Base-by-base conservation (phyloP, 352 stramenopile genomes). In the Phytopythium oedochilum region DNA sequence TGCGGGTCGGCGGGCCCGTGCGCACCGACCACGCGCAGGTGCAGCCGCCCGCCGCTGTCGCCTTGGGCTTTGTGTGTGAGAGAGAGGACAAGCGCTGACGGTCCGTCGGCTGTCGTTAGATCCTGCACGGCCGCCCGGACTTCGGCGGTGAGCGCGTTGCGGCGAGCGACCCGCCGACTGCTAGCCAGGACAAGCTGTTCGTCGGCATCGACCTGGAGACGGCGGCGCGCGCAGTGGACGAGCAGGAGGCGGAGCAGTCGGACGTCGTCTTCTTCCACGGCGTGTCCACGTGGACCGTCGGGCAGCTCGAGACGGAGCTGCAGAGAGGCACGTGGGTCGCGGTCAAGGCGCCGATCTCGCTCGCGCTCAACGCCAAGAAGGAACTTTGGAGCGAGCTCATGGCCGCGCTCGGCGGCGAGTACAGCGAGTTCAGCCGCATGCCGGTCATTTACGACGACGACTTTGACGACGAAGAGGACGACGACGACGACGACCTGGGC, bases 251-350 rank as follows among this genome's bases (percentile, higher is more conserved):
- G 18, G 63, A 84, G 58, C 74, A 75, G 51, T 73, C 63, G 18
- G 74, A 94, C 45, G 64, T 94, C 1, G 72, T 92, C 53, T 94
- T 92, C 58, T 66, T 94, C 66, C 88, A 76, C 43, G 84, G 84
- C 25, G 64, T 88, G 36, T 89, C 80, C 1, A 78, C 73, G 36
- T 94, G 84, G 84, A 86, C 60, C 26, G 47, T 75, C 5, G 78
- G 71, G 3, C 81, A 92, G 51, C 65, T 94, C 32, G 76, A 92
- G 31, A 76, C 61, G 5, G 84, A 94, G 59, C 63, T 94, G 53
- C 67, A 73, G 39, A 67, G 73, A 14, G 84, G 84, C 35, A 78
- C 75, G 50, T 94, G 84, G 84, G 68, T 94, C 6, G 73, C 71
- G 2, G 80, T 94, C 36, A 73, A 74, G n/a, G 84, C 84, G 10